Percentiles rank a stretch among this genome's conserved stretches.
These are phyloP conservation scores for Fusarium robinianum DNA, from an alignment of 2,329 filamentous ascomycete species.

Conservation along the genomic window DNA sequence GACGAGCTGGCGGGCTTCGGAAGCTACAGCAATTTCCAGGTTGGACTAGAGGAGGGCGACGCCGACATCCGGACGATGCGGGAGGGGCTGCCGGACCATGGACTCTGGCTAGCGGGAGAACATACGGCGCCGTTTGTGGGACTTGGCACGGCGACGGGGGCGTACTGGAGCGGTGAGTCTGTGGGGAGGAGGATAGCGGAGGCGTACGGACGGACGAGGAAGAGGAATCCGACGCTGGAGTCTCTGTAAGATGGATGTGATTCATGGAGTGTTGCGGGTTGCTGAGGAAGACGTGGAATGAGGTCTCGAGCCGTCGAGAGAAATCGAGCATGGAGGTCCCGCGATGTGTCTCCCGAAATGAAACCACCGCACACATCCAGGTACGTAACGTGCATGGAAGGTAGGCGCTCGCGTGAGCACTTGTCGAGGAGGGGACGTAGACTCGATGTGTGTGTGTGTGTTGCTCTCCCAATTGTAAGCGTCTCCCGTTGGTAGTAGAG, in stretches of 20 bases:
- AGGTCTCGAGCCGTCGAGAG: conserved; percentile 1
- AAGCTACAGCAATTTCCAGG: conserved; percentile 84
- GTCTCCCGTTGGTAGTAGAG: not conserved
- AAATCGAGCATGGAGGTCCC: no score
- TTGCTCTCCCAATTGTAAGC: conserved; percentile 1
- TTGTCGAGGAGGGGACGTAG: not conserved
- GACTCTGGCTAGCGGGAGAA: conserved; percentile 86
- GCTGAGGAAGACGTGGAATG: not conserved
- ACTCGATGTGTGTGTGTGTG: not conserved
- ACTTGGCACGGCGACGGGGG: conserved; percentile 85
- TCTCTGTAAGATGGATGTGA: no score
- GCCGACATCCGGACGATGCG: conserved; percentile 70
- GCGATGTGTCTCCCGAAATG: no score
- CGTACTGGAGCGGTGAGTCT: conserved; percentile 87
- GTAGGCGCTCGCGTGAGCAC: conserved; percentile 29
- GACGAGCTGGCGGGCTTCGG: conserved; percentile 82
- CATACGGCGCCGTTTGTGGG: conserved; percentile 91
- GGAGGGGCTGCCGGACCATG: conserved; percentile 64
- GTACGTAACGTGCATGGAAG: no score
- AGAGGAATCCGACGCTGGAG: conserved; percentile 11
- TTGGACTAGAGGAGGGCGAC: conserved; percentile 71
- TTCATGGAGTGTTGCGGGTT: no score
- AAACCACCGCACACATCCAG: no score
- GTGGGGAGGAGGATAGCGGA: conserved; percentile 68
- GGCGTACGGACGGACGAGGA: conserved; percentile 50